Percentiles rank a stretch among this genome's conserved stretches.
These are phyloP conservation scores for Beauveria scarabaeidicola DNA, from an alignment of 2,329 filamentous ascomycete genomes.

Conservation along the genomic window DNA sequence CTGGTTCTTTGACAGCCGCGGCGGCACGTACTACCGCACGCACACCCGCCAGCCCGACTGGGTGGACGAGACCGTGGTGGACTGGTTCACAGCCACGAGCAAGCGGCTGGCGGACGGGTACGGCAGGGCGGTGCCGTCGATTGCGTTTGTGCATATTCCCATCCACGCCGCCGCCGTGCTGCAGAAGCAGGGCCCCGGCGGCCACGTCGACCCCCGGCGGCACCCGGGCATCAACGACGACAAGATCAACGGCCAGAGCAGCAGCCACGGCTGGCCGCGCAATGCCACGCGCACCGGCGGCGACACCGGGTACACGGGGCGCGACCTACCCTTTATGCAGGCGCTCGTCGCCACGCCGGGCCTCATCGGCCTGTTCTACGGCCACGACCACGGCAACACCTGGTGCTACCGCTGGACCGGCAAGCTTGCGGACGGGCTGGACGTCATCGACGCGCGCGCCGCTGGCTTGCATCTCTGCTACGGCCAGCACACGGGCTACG, in stretches of 20 bases:
- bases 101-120: slow-evolving; percentile 20
- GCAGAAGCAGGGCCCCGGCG: slow-evolving; percentile 9
- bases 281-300: not conserved
- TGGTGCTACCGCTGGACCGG: slow-evolving; percentile 38
- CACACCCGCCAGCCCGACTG: slow-evolving; percentile 27
- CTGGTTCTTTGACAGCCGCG: slow-evolving; percentile 63
- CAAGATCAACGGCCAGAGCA: slow-evolving; percentile 21
- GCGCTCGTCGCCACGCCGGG: slow-evolving; percentile 41
- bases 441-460: slow-evolving; percentile 14
- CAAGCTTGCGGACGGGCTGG: slow-evolving; percentile 12
- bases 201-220: slow-evolving; percentile 18
- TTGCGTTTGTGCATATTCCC: slow-evolving; percentile 43
- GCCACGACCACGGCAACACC: slow-evolving; percentile 51
- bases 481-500: slow-evolving; percentile 55
- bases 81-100: slow-evolving; percentile 35
- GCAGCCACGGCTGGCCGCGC: slow-evolving; percentile 20
- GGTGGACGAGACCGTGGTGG: slow-evolving; percentile 34
- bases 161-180: slow-evolving; percentile 24
- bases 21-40: slow-evolving; percentile 41
- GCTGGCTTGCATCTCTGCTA: slow-evolving; percentile 36
- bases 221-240: slow-evolving; percentile 29
- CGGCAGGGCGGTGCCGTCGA: slow-evolving; percentile 30
- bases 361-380: slow-evolving; percentile 44
- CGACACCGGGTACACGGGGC: slow-evolving; percentile 22
- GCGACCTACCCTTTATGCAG: slow-evolving; percentile 49